A percentile compares a stretch with the other conserved stretches of the same genome.
Conservation (phyloP, 2,329 filamentous ascomycete genomes). For the Microdochium paspali region DNA sequence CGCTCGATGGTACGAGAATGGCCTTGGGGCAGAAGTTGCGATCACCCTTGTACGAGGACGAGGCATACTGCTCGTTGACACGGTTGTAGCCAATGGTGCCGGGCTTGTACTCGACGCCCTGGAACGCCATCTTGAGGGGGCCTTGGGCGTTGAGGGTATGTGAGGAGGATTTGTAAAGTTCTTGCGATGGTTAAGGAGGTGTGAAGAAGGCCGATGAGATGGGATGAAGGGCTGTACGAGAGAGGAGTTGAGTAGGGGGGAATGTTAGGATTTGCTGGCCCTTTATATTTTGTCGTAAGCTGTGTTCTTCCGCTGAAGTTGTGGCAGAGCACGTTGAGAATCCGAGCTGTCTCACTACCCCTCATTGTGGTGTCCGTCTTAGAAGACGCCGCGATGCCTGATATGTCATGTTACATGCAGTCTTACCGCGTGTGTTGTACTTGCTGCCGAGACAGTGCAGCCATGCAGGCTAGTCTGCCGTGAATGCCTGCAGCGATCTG, state of each 20-base stretch:
- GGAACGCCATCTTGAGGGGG: too few species aligned
- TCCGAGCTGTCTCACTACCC: too few species aligned
- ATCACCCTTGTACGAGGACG: conserved; percentile 28
- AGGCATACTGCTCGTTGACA: conserved; percentile 28
- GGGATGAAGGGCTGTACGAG: too few species aligned
- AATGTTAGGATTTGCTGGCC: too few species aligned
- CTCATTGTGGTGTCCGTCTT: background rate
- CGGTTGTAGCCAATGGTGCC: background rate
- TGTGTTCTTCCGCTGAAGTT: too few species aligned
- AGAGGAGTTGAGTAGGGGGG: too few species aligned
- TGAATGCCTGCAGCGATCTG: background rate
- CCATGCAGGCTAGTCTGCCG: background rate
- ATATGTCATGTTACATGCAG: background rate
- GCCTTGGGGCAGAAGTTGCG: conserved; percentile 32
- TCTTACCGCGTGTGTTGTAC: background rate
- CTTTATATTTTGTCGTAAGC: too few species aligned
- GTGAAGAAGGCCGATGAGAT: too few species aligned
- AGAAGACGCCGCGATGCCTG: background rate
- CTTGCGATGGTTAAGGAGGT: too few species aligned
- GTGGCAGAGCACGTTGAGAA: background rate
- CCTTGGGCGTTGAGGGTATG: too few species aligned
- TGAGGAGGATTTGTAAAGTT: too few species aligned
- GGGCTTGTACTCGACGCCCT: too few species aligned
- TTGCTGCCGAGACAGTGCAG: background rate
- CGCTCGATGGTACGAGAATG: conserved; percentile 31